These are phyloP conservation scores for Cryphonectria naterciae DNA, from an alignment of 2,329 filamentous ascomycete genomes.

Conservation along the genomic window DNA sequence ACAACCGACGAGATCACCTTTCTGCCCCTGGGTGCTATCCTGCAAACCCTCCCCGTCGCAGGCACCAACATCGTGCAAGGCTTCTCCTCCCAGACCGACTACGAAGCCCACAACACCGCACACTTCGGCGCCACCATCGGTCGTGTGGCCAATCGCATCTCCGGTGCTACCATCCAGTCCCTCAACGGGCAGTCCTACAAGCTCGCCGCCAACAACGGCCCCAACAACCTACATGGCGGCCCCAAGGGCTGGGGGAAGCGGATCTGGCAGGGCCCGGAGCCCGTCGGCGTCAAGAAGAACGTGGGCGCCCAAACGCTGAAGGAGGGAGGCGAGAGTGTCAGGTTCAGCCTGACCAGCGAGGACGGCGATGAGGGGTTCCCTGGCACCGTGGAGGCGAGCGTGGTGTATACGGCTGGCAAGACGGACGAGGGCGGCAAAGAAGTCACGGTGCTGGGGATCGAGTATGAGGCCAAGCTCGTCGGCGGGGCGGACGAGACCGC, in stretches of 20 bases:
- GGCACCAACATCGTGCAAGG: constrained; percentile 86
- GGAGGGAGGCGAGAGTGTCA: constrained; percentile 67
- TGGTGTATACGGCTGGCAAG: constrained; percentile 78
- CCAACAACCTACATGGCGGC: constrained; percentile 77
- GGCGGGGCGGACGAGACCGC: constrained; percentile 84
- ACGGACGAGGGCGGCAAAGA: constrained; percentile 61
- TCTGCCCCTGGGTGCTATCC: constrained; percentile 76
- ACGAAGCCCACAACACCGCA: constrained; percentile 73
- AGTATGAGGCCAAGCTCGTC: constrained; percentile 86
- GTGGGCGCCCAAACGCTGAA: constrained; percentile 43
- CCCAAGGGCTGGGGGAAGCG: constrained; percentile 79
- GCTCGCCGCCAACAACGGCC: constrained; percentile 75
- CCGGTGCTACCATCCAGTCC: constrained; percentile 68
- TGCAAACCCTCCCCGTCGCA: constrained; percentile 78
- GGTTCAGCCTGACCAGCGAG: constrained; percentile 68
- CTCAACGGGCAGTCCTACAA: constrained; percentile 73
- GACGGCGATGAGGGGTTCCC: constrained; percentile 92
- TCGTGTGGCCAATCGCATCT: constrained; percentile 79
- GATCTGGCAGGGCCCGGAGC: constrained; percentile 72
- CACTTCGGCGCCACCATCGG: constrained; percentile 96
- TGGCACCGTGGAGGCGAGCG: constrained; percentile 76
- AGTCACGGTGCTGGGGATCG: constrained; percentile 76
- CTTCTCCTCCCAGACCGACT: constrained; percentile 76
- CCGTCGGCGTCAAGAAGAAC: constrained; percentile 55
- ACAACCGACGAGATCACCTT: constrained; percentile 62